Percentiles rank a stretch among this genome's conserved stretches.
These are phyloP conservation scores for Dryas integrifolia DNA, from an alignment of 331 rosid genomes.

Conservation along the genomic window DNA sequence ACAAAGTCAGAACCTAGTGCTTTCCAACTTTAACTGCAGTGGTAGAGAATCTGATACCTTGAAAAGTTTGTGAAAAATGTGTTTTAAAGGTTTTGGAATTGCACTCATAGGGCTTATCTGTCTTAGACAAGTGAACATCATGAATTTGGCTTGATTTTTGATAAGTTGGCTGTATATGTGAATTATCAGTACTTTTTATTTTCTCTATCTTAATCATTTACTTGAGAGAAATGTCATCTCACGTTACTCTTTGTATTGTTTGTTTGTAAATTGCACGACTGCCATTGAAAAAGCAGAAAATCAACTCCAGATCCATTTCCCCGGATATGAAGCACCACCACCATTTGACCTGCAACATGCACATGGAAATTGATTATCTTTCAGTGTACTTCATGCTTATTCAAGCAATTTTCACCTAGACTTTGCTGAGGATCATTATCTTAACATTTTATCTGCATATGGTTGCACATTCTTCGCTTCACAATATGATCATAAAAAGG, in stretches of 20 bases:
- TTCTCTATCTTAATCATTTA: neutral
- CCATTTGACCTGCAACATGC: neutral
- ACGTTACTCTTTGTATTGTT: neutral
- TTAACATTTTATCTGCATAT: too few relatives aligned
- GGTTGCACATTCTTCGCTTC: too few relatives aligned
- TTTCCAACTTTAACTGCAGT: conserved; percentile 38
- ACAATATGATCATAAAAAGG: too few relatives aligned
- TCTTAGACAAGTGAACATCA: conserved; percentile 9
- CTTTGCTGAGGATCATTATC: too few relatives aligned
- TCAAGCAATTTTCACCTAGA: too few relatives aligned
- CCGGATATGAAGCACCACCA: neutral
- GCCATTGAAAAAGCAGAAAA: neutral
- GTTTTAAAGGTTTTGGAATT: conserved; percentile 1
- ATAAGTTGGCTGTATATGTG: conserved; percentile 18
- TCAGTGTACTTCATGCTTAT: too few relatives aligned
- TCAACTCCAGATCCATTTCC: neutral
- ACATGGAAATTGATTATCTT: neutral
- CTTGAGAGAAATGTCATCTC: neutral
- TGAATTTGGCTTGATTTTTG: neutral
- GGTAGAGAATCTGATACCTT: neutral
- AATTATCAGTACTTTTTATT: neutral
- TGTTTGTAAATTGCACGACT: neutral
- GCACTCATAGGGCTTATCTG: conserved; percentile 4
- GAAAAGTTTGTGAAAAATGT: conserved; percentile 14
- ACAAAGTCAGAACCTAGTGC: conserved; percentile 65